Conservation (phyloP, 345 rosid species). For the Eucalyptus curtisii region DNA sequence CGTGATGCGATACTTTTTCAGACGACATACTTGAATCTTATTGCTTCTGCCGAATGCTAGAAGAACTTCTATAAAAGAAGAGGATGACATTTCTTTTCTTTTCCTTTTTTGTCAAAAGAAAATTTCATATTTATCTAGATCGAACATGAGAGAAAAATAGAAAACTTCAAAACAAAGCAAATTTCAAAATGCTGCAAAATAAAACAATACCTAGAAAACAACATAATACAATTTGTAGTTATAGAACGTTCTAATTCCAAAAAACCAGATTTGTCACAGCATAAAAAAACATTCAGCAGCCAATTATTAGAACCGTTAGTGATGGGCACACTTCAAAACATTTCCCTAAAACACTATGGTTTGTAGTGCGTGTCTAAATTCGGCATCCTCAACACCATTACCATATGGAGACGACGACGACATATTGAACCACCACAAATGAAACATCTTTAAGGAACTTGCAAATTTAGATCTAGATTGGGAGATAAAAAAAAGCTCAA, state of each 20-base stretch:
- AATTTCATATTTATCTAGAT: background rate
- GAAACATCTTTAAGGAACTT: background rate
- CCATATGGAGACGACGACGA: rapidly evolving
- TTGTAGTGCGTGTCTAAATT: rapidly evolving
- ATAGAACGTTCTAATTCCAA: rapidly evolving
- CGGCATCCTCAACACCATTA: rapidly evolving
- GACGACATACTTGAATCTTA: background rate
- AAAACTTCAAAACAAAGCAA: background rate
- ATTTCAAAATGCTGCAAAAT: background rate
- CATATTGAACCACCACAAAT: background rate
- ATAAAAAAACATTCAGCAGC: too few relatives aligned
- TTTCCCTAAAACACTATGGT: too few relatives aligned
- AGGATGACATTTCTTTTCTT: background rate
- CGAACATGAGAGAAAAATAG: background rate
- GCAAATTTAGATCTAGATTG: background rate
- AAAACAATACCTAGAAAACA: too few relatives aligned
- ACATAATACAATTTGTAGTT: rapidly evolving
- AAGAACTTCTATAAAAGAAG: background rate
- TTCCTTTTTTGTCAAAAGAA: too few relatives aligned
- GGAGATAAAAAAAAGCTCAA: background rate
- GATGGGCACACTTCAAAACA: background rate
- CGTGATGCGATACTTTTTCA: background rate
- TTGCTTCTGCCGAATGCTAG: background rate
- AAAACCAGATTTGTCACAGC: rapidly evolving
- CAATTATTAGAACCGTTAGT: too few relatives aligned